These are phyloP conservation scores for Dalbergia oliveri DNA, from an alignment of 306 rosid genomes.

Conservation along the genomic window DNA sequence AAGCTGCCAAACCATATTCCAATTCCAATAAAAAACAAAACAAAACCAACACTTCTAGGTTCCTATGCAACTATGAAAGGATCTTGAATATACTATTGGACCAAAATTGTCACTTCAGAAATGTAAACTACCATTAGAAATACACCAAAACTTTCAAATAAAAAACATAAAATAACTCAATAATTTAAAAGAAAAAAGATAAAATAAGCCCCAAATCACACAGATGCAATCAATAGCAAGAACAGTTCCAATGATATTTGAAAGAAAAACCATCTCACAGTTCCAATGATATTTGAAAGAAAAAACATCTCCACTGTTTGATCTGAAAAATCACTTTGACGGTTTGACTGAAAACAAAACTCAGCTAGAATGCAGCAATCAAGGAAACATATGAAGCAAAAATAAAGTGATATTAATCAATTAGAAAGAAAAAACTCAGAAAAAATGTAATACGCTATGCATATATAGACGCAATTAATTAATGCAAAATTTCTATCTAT, in stretches of 20 bases:
- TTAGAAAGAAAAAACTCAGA: background rate
- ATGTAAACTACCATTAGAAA: background rate
- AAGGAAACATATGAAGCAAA: background rate
- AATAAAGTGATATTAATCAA: background rate
- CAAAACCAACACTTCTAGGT: too few relatives aligned
- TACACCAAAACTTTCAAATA: background rate
- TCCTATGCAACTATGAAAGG: constrained; percentile 5
- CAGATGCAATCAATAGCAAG: background rate
- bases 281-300: too few relatives aligned
- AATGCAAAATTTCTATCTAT: background rate
- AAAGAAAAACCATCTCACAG: background rate
- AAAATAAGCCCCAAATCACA: background rate
- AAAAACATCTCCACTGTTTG: background rate
- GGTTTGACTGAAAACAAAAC: background rate
- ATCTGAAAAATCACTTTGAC: constrained; percentile 6
- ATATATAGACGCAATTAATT: background rate
- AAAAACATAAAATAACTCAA: too few relatives aligned
- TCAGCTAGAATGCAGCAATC: background rate
- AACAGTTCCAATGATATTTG: background rate
- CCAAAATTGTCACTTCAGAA: background rate
- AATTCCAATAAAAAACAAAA: background rate
- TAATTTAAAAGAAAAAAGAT: background rate
- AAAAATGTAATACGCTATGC: too few relatives aligned
- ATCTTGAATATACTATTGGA: background rate
- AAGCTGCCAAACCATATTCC: background rate